Evolutionary conservation across 2,329 filamentous ascomycete genomes (phyloP).

Genomic region (Nannizziopsis arthrosporioides): DNA sequence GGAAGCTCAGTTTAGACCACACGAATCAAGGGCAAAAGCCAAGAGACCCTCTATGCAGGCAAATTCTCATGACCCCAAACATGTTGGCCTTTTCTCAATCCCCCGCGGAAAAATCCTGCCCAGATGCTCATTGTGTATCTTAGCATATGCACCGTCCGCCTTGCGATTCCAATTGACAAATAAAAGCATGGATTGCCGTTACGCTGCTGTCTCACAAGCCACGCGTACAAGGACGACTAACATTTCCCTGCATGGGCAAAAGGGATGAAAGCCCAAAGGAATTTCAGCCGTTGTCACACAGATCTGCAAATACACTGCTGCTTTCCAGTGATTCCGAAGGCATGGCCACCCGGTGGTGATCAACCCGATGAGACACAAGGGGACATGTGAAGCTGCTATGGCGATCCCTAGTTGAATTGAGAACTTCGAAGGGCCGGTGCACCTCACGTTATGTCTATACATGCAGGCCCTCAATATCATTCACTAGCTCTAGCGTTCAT

Average conservation of each 20-base stretch:
- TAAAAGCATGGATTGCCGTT: background rate
- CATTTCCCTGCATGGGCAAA: background rate
- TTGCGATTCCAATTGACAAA: background rate
- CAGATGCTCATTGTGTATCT: too few species aligned
- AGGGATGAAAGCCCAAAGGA: background rate
- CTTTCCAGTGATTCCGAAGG: background rate
- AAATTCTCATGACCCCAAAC: too few species aligned
- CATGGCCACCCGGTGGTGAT: background rate
- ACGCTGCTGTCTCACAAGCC: slow-evolving; percentile 5
- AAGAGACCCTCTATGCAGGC: too few species aligned
- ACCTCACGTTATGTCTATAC: too few species aligned
- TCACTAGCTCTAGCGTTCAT: too few species aligned
- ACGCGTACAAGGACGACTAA: slow-evolving; percentile 3
- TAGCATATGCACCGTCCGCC: background rate
- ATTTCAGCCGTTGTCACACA: background rate
- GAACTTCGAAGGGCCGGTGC: background rate
- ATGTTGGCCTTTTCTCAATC: too few species aligned
- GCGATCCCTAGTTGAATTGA: background rate
- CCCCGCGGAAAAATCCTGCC: too few species aligned
- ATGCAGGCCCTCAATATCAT: too few species aligned
- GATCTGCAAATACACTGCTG: background rate
- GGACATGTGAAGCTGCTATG: background rate
- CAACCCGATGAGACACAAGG: background rate
- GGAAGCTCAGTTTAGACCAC: too few species aligned
- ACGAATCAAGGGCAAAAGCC: too few species aligned